Evolutionary conservation across 139 green algal genomes (phyloP).

Genomic region (Chlorella vulgaris): DNA sequence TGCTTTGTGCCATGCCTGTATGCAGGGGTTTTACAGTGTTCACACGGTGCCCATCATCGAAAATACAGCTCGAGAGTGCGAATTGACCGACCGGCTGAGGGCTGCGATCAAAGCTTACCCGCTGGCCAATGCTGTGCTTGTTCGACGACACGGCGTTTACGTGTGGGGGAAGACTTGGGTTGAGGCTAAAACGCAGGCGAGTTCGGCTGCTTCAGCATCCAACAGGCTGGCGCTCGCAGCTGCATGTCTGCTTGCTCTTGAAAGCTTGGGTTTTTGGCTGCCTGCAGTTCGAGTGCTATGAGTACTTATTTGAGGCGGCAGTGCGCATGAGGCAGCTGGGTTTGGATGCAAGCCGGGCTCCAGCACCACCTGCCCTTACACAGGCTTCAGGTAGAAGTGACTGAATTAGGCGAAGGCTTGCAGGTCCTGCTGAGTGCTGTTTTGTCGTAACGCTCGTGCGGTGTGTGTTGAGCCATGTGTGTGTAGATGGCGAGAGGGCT

Average conservation of each 20-base stretch:
- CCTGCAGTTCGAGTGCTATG: constrained; percentile 94
- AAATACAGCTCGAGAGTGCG: constrained; percentile 95
- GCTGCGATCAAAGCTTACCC: constrained; percentile 85
- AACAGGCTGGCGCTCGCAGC: constrained; percentile 30
- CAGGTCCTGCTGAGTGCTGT: background rate
- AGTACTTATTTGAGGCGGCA: constrained; percentile 94
- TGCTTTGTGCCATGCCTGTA: background rate
- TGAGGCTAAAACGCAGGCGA: constrained; percentile 66
- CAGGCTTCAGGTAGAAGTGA: no score
- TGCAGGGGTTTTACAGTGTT: constrained; percentile 87
- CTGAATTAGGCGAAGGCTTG: background rate
- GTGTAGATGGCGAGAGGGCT: constrained; percentile 1
- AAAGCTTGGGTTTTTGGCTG: no score
- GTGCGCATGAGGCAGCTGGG: constrained; percentile 81
- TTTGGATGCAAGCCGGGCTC: constrained; percentile 63
- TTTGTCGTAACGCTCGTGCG: background rate
- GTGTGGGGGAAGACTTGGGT: constrained; percentile 89
- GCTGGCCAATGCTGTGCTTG: constrained; percentile 83
- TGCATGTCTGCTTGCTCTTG: background rate
- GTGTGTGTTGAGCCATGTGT: background rate
- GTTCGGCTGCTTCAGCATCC: constrained; percentile 44
- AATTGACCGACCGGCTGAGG: constrained; percentile 92
- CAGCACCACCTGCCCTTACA: constrained; percentile 15
- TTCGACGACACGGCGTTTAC: constrained; percentile 83
- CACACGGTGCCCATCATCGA: constrained; percentile 94